phyloP scores from a whole-genome alignment of 192 early-diverging fungal genomes.

The Backusella tarrabulga region DNA sequence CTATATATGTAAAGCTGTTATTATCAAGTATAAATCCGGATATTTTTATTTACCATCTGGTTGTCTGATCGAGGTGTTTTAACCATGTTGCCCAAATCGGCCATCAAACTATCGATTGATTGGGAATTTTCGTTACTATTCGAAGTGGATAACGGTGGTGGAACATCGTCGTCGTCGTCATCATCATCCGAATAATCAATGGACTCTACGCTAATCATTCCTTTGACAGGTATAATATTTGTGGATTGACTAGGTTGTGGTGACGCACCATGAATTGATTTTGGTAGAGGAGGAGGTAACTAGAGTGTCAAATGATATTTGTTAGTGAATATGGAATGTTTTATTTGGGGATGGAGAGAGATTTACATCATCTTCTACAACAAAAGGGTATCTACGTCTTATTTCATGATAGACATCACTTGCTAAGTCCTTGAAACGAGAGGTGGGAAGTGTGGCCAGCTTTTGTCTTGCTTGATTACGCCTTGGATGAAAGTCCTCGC shows the following conservation, averaged over 20 bases:
- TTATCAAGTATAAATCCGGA: not conserved
- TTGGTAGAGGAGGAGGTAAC: not conserved
- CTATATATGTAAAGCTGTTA: not conserved
- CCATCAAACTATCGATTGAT: slow-evolving; percentile 74
- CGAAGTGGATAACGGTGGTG: no score
- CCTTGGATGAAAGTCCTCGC: slow-evolving; percentile 90
- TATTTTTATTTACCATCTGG: not conserved
- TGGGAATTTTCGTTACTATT: slow-evolving; percentile 38
- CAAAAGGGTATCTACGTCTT: slow-evolving; percentile 58
- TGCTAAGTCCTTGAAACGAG: slow-evolving; percentile 90
- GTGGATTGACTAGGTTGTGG: slow-evolving; percentile 35
- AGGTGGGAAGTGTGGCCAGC: slow-evolving; percentile 83
- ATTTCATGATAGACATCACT: slow-evolving; percentile 85
- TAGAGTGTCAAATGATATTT: not conserved
- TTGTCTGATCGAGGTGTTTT: slow-evolving; percentile 33
- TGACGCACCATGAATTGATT: not conserved
- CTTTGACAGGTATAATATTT: slow-evolving; percentile 35
- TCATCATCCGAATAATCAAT: slow-evolving; percentile 19
- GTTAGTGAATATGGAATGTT: not conserved
- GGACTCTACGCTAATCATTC: slow-evolving; percentile 30
- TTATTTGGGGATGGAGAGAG: not conserved
- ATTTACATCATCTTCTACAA: slow-evolving; percentile 16
- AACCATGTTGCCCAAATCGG: slow-evolving; percentile 68
- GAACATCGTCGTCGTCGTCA: no score
- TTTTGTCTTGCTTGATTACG: slow-evolving; percentile 97